These are phyloP conservation scores for Candida chauliodis DNA, from an alignment of 805 yeast species.

Conservation along the genomic window DNA sequence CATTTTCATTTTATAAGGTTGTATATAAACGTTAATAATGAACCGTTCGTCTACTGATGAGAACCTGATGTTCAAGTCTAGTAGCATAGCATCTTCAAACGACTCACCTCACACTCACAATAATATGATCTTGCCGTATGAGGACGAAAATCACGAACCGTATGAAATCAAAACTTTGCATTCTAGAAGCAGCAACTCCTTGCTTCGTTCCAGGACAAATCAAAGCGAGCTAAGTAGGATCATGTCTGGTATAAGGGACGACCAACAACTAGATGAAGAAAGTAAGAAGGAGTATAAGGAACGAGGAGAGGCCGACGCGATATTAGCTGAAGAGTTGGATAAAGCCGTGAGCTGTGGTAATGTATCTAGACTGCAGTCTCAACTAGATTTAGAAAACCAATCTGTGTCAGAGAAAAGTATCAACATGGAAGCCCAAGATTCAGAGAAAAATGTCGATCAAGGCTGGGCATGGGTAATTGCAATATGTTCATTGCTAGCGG, in stretches of 20 bases:
- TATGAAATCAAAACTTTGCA: conserved; percentile 1
- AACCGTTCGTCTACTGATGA: neutral
- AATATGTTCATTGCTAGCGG: conserved; percentile 43
- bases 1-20: too few species aligned
- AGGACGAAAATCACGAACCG: neutral
- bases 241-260: conserved; percentile 21
- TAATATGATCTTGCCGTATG: conserved; percentile 1
- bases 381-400: conserved; percentile 7
- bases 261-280: conserved; percentile 15
- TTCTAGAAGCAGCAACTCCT: neutral
- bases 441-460: conserved; percentile 33
- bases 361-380: conserved; percentile 3
- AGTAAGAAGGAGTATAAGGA: conserved; percentile 12
- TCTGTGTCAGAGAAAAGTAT: conserved; percentile 1
- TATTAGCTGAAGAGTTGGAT: conserved; percentile 18
- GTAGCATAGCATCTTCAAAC: conserved; percentile 1
- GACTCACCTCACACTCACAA: neutral
- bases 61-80: neutral
- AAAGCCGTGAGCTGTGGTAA: conserved; percentile 10
- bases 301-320: conserved; percentile 13
- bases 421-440: conserved; percentile 4
- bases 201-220: conserved; percentile 11
- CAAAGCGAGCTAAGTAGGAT: conserved; percentile 16
- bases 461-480: conserved; percentile 55
- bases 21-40: too few species aligned